Conservation (phyloP, 495 filamentous ascomycete species). For the Acidiella bohemica region DNA sequence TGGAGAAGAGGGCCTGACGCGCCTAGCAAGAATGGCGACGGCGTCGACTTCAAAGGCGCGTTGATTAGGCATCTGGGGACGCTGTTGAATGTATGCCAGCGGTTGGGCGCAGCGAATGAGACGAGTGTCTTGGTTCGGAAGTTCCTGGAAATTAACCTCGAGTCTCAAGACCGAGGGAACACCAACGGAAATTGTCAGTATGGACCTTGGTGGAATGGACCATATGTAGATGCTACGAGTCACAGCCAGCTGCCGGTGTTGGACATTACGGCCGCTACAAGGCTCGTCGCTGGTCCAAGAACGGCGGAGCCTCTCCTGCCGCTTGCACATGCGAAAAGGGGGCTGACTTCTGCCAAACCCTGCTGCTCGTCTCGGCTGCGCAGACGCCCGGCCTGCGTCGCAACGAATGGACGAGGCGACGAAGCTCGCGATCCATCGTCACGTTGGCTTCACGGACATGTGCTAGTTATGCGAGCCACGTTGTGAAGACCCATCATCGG, state of each 20-base stretch:
- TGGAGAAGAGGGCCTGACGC: slow-evolving; percentile 9
- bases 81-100: slow-evolving; percentile 8
- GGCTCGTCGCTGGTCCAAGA: slow-evolving; percentile 11
- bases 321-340: too few relatives aligned
- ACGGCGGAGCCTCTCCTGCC: too few relatives aligned
- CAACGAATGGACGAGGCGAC: too few relatives aligned
- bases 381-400: too few relatives aligned
- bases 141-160: slow-evolving; percentile 14
- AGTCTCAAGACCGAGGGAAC: slow-evolving; percentile 7
- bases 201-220: slow-evolving; percentile 20
- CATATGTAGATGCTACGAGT: slow-evolving; percentile 13
- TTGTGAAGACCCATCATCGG: too few relatives aligned
- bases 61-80: slow-evolving; percentile 13
- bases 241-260: slow-evolving; percentile 16
- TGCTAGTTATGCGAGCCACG: too few relatives aligned
- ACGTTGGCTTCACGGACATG: too few relatives aligned
- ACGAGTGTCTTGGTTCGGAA: slow-evolving; percentile 4
- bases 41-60: slow-evolving; percentile 16
- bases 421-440: too few relatives aligned
- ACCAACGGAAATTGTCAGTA: slow-evolving; percentile 16
- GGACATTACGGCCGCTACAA: slow-evolving; percentile 16
- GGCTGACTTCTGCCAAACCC: too few relatives aligned
- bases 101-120: background rate
- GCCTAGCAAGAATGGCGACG: slow-evolving; percentile 9
- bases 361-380: too few relatives aligned